Conservation (phyloP, 305 asterid genomes). For the Solanum hybrid region DNA sequence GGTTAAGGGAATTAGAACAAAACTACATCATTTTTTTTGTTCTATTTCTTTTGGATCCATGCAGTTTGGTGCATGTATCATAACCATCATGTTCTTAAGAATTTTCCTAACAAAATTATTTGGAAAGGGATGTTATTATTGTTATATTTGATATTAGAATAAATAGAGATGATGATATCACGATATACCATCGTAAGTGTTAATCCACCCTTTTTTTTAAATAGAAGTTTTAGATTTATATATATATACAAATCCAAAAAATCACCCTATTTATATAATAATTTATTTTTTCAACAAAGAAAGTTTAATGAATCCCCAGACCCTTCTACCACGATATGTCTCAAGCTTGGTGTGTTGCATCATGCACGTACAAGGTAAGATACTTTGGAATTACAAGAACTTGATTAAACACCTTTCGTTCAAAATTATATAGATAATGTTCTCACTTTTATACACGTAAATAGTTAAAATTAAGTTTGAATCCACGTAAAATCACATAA, state of each 20-base stretch:
- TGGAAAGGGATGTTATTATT: not conserved
- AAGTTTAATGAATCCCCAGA: not conserved
- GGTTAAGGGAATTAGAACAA: not conserved
- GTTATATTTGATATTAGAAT: not conserved
- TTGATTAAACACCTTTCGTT: too few relatives aligned
- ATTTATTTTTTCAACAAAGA: not conserved
- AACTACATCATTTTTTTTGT: not conserved
- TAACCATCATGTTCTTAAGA: not conserved
- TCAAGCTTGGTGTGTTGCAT: not conserved
- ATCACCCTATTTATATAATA: not conserved
- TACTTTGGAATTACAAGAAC: too few relatives aligned
- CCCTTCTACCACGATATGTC: not conserved
- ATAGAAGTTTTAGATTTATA: too few relatives aligned
- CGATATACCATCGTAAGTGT: too few relatives aligned
- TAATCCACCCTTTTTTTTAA: not conserved
- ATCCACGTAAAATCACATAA: too few relatives aligned
- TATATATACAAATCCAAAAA: too few relatives aligned
- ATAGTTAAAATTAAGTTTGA: too few relatives aligned
- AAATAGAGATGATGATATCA: not conserved
- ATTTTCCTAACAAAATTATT: not conserved
- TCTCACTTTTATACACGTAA: too few relatives aligned
- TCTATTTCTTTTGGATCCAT: not conserved
- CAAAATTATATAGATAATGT: too few relatives aligned
- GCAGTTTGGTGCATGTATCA: not conserved
- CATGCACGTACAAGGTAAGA: too few relatives aligned